These are phyloP conservation scores for Ophiocordyceps australis DNA, from an alignment of 2,329 filamentous ascomycete genomes.

Conservation along the genomic window DNA sequence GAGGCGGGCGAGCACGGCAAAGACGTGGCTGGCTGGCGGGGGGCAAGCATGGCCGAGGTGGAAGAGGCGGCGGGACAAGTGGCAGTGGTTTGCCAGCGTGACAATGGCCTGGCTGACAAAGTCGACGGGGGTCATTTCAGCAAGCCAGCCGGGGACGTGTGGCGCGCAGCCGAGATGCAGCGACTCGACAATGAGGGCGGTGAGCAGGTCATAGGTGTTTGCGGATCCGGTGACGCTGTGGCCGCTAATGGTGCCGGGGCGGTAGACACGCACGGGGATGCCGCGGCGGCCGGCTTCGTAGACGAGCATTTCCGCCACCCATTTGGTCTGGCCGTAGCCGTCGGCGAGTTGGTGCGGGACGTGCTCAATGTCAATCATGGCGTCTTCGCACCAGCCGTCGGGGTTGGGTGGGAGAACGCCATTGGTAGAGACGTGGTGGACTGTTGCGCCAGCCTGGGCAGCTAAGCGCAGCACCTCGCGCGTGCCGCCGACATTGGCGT, in stretches of 20 bases:
- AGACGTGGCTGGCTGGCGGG: slow-evolving; percentile 46
- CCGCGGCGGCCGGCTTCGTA: slow-evolving; percentile 50
- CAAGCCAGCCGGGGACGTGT: slow-evolving; percentile 55
- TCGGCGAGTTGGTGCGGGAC: slow-evolving; percentile 52
- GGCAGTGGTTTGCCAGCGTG: slow-evolving; percentile 45
- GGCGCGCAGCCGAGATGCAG: slow-evolving; percentile 54
- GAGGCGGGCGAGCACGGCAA: slow-evolving; percentile 43
- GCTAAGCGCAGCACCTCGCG: slow-evolving; percentile 57
- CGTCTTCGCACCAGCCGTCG: slow-evolving; percentile 53
- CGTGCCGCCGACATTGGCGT: slow-evolving; percentile 65
- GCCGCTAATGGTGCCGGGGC: slow-evolving; percentile 61
- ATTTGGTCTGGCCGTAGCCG: slow-evolving; percentile 66
- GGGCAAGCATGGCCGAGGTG: slow-evolving; percentile 60
- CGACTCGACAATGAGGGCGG: slow-evolving; percentile 60
- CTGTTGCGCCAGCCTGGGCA: slow-evolving; percentile 45
- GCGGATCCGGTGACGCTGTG: slow-evolving; percentile 58
- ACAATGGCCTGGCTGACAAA: slow-evolving; percentile 62
- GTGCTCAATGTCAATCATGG: slow-evolving; percentile 46
- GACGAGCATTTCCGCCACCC: slow-evolving; percentile 63
- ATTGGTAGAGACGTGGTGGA: slow-evolving; percentile 68
- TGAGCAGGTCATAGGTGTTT: slow-evolving; percentile 63
- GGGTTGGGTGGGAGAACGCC: slow-evolving; percentile 56
- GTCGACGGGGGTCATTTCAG: slow-evolving; percentile 74
- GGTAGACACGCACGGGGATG: slow-evolving; percentile 52
- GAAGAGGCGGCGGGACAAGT: slow-evolving; percentile 46